Evolutionary conservation across 2,329 filamentous ascomycete species (phyloP).

Genomic region (Monosporascus sp.): DNA sequence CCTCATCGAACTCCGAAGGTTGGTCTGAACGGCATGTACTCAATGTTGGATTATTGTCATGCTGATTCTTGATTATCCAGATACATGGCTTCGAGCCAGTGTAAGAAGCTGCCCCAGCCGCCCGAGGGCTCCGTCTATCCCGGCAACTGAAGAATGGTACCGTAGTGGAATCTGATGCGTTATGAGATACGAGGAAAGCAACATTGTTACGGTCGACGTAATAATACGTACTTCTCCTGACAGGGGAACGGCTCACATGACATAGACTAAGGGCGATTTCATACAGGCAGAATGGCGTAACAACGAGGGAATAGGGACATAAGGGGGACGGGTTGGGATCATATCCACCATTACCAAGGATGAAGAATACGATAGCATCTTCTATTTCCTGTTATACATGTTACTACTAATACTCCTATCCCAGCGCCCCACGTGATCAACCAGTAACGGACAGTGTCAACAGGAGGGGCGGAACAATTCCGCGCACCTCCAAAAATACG

Average conservation of each 20-base stretch:
- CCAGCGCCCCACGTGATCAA: neutral
- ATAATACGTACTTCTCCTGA: neutral
- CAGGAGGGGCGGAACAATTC: neutral
- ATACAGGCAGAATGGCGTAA: neutral
- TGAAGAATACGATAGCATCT: too few relatives aligned
- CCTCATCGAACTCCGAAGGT: slow-evolving; percentile 76
- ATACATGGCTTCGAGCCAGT: slow-evolving; percentile 85
- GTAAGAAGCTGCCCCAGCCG: slow-evolving; percentile 95
- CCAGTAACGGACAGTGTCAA: too few relatives aligned
- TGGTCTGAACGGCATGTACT: neutral
- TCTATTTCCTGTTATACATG: too few relatives aligned
- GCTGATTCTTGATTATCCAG: slow-evolving; percentile 38
- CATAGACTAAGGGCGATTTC: neutral
- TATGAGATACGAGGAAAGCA: neutral
- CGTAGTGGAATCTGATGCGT: neutral
- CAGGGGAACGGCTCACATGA: neutral
- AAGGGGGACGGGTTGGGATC: neutral
- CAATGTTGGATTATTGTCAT: neutral
- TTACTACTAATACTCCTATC: too few relatives aligned
- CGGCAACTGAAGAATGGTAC: slow-evolving; percentile 10
- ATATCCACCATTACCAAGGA: neutral
- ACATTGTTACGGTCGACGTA: neutral
- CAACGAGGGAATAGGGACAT: neutral
- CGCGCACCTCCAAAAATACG: neutral
- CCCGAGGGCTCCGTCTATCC: slow-evolving; percentile 64